Conservation (phyloP, 495 filamentous ascomycete genomes). For the Aspergillus heteromorphus region DNA sequence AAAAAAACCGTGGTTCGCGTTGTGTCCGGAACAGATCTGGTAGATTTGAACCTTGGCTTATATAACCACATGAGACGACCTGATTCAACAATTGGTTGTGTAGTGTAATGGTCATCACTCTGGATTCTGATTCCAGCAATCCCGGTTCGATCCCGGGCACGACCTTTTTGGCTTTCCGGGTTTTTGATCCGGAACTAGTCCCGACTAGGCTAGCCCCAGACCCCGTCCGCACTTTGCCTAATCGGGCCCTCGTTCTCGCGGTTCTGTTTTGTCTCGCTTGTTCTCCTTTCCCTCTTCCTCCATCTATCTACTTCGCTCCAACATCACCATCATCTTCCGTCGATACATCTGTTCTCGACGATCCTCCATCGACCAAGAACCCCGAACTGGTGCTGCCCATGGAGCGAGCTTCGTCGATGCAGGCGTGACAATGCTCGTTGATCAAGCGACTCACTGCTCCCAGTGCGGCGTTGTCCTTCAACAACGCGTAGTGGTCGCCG, state of each 20-base stretch:
- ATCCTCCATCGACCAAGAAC: background rate
- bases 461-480: background rate
- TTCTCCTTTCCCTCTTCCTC: background rate
- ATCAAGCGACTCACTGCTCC: background rate
- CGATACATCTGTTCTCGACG: background rate
- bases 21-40: no score
- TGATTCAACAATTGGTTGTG: background rate
- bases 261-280: background rate
- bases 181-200: no score
- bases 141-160: conserved; percentile 37
- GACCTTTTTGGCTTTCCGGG: conserved; percentile 15
- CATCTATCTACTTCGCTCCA: background rate
- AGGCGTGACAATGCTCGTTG: background rate
- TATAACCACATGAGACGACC: no score
- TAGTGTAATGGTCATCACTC: conserved; percentile 4
- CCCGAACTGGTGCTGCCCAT: background rate
- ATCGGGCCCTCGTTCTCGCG: no score
- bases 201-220: no score
- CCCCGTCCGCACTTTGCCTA: no score
- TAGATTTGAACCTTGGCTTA: no score
- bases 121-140: conserved; percentile 12
- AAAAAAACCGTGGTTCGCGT: no score
- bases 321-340: background rate
- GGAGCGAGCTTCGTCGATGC: background rate
- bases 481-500: conserved; percentile 1